A percentile compares a stretch with the other conserved stretches of the same genome.
These are phyloP conservation scores for Hanseniaspora meyeri DNA, from an alignment of 805 yeast genomes.

Conservation along the genomic window DNA sequence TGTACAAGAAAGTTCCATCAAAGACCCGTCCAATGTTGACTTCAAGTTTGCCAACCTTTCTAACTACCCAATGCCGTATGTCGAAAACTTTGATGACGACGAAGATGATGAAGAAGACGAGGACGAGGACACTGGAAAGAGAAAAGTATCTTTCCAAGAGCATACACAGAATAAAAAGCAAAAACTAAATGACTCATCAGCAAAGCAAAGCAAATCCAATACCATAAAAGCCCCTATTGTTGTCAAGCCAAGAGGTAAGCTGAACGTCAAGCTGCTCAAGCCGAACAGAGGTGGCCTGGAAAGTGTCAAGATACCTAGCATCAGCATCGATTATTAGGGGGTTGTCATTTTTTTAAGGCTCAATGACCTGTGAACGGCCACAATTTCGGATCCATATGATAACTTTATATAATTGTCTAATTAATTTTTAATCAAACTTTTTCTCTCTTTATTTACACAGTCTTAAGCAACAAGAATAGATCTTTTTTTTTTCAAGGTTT, in stretches of 20 bases:
- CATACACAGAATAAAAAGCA: constrained; percentile 5
- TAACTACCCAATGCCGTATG: constrained; percentile 6
- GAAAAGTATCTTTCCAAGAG: constrained; percentile 2
- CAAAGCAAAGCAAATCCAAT: neutral
- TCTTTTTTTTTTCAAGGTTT: no score
- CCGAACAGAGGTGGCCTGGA: constrained; percentile 12
- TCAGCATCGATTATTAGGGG: constrained; percentile 4
- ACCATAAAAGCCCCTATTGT: neutral
- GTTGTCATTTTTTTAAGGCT: no score
- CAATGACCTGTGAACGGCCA: no score
- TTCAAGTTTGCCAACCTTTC: constrained; percentile 9
- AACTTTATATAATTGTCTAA: neutral
- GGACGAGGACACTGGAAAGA: constrained; percentile 4
- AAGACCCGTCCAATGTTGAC: constrained; percentile 10
- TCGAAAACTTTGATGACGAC: constrained; percentile 2
- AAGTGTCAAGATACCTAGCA: constrained; percentile 6
- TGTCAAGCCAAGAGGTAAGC: constrained; percentile 9
- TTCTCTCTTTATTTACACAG: no score
- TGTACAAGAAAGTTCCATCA: constrained; percentile 7
- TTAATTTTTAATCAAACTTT: neutral
- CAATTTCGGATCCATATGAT: neutral
- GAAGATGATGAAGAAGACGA: constrained; percentile 4
- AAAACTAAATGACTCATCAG: constrained; percentile 4
- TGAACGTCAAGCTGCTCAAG: constrained; percentile 4
- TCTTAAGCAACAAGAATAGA: no score